These are phyloP conservation scores for Ganoderma sp. DNA, from an alignment of 1,284 basidiomycete species.

Conservation along the genomic window DNA sequence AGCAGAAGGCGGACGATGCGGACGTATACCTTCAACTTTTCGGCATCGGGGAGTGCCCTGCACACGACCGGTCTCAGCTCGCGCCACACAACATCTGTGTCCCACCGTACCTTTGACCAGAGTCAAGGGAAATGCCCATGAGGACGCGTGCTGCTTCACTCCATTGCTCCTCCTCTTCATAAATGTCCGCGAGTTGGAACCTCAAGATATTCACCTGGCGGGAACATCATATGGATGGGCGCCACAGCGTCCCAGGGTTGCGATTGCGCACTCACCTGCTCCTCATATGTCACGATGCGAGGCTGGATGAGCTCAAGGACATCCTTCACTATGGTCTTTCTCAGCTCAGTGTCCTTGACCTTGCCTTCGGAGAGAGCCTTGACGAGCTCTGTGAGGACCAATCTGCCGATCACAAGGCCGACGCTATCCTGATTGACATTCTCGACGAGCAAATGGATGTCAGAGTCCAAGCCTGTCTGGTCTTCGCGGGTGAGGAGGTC, in stretches of 20 bases:
- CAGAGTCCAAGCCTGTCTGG: conserved; percentile 50
- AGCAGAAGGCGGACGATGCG: conserved; percentile 94
- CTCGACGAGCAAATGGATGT: conserved; percentile 73
- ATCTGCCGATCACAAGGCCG: conserved; percentile 84
- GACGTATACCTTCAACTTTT: conserved; percentile 90
- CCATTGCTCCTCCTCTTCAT: conserved; percentile 94
- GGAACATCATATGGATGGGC: conserved; percentile 12
- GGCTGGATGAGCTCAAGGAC: conserved; percentile 77
- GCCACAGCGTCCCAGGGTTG: conserved; percentile 21
- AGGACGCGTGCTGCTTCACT: conserved; percentile 89
- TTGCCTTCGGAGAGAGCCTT: conserved; percentile 61
- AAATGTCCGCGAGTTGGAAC: conserved; percentile 85
- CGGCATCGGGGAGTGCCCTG: conserved; percentile 79
- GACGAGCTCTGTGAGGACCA: conserved; percentile 84
- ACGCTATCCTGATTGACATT: conserved; percentile 79
- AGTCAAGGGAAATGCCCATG: conserved; percentile 90
- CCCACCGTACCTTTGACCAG: conserved; percentile 76
- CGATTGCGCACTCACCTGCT: conserved; percentile 74
- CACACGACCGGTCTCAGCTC: neutral
- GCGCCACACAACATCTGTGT: neutral
- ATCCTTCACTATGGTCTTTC: conserved; percentile 75
- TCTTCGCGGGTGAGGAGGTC: conserved; percentile 60
- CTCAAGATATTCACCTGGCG: conserved; percentile 81
- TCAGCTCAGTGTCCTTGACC: conserved; percentile 60
- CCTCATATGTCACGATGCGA: conserved; percentile 87